Percentiles rank a stretch among this genome's conserved stretches.
Conservation (phyloP, 129 eudicot species). For the Sambucus nigra region DNA sequence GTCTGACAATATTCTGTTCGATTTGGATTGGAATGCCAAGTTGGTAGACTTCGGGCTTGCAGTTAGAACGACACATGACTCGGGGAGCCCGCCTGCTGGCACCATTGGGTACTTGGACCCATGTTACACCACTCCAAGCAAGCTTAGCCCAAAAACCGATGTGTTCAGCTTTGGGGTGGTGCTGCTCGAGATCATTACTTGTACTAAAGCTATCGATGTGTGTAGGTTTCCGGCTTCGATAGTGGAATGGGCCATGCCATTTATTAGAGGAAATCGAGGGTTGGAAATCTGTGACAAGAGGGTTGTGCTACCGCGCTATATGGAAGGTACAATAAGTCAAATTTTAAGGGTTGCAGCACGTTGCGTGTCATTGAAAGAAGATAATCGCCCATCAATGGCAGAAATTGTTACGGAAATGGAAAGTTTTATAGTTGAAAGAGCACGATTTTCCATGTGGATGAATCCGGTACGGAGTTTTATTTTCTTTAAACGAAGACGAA, state of each 20-base stretch:
- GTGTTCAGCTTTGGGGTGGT: constrained; percentile 69
- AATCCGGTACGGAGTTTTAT: constrained; percentile 17
- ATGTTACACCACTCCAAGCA: constrained; percentile 51
- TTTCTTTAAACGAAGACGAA: constrained; percentile 18
- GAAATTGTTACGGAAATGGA: constrained; percentile 41
- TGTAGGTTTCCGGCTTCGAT: constrained; percentile 39
- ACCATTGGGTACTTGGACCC: constrained; percentile 83
- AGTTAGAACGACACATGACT: constrained; percentile 7
- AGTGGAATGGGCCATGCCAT: constrained; percentile 48
- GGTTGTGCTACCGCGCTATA: constrained; percentile 30
- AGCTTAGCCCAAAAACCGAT: constrained; percentile 53
- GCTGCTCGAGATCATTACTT: constrained; percentile 56
- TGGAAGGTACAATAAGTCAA: constrained; percentile 26
- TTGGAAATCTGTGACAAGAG: constrained; percentile 43
- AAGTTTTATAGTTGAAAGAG: constrained; percentile 9
- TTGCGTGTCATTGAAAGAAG: constrained; percentile 35
- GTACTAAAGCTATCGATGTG: constrained; percentile 53
- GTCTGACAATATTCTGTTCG: constrained; percentile 57
- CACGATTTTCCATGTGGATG: constrained; percentile 26
- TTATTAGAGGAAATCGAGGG: constrained; percentile 14
- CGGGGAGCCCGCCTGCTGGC: constrained; percentile 50
- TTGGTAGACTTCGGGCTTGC: constrained; percentile 70
- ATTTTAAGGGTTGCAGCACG: constrained; percentile 37
- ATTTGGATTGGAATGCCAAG: constrained; percentile 39
- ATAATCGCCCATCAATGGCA: constrained; percentile 44